Conservation (phyloP, 1,284 basidiomycete genomes). For the Rhodofomes roseus region DNA sequence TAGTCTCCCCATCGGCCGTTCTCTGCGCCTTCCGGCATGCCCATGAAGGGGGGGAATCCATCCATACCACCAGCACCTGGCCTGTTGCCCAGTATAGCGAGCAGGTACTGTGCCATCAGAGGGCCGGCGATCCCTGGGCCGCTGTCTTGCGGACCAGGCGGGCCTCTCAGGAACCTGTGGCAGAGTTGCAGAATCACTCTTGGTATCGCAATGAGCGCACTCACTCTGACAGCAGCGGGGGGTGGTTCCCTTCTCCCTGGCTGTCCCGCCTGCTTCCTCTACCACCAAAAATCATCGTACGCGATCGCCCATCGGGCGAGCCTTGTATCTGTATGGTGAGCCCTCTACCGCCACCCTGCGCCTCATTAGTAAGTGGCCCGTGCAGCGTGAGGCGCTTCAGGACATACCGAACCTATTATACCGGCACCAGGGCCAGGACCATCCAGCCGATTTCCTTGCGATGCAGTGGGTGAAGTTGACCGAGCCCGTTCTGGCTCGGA, state of each 20-base stretch:
- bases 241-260: conserved; percentile 5
- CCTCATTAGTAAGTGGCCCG: conserved; percentile 20
- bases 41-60: conserved; percentile 33
- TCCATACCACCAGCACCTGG: conserved; percentile 35
- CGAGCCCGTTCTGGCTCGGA: neutral
- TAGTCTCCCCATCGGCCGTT: conserved; percentile 73
- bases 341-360: conserved; percentile 20
- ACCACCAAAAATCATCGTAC: conserved; percentile 41
- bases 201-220: conserved; percentile 6
- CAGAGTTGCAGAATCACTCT: conserved; percentile 9
- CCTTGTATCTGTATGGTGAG: conserved; percentile 39
- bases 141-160: conserved; percentile 18
- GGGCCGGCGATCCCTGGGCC: conserved; percentile 46
- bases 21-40: conserved; percentile 31
- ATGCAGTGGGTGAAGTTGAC: conserved; percentile 2
- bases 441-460: conserved; percentile 6
- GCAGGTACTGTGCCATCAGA: conserved; percentile 68
- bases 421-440: neutral
- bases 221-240: conserved; percentile 28
- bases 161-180: conserved; percentile 2
- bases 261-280: conserved; percentile 23
- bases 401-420: neutral
- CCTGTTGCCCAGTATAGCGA: conserved; percentile 49
- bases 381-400: neutral
- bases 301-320: conserved; percentile 29